Conservation (phyloP, 305 asterid species). For the Fraxinus albicans region DNA sequence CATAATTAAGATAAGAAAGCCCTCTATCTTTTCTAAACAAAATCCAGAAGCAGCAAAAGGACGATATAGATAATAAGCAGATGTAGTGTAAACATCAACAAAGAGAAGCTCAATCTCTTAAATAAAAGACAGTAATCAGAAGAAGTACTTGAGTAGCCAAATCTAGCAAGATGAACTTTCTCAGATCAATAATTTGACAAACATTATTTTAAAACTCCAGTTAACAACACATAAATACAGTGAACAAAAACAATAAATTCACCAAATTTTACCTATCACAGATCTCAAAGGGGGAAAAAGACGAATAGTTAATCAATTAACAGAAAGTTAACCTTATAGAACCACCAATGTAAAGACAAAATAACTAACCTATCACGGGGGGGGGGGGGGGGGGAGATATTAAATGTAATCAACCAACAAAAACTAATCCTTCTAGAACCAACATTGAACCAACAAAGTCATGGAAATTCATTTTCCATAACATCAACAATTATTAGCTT, state of each 20-base stretch:
- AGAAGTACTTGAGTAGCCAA: slow-evolving; percentile 15
- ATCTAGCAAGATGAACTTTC: slow-evolving; percentile 21
- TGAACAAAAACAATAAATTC: slow-evolving; percentile 11
- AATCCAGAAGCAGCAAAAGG: slow-evolving; percentile 19
- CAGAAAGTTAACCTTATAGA: slow-evolving; percentile 21
- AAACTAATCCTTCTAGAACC: not conserved
- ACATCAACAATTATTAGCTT: slow-evolving; percentile 8
- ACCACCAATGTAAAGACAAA: slow-evolving; percentile 12
- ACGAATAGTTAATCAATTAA: not conserved
- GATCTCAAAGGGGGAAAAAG: not conserved
- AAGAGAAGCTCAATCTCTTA: slow-evolving; percentile 16
- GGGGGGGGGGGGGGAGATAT: not conserved
- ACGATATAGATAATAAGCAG: slow-evolving; percentile 12
- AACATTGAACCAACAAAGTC: slow-evolving; percentile 13
- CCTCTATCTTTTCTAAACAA: not conserved
- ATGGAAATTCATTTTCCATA: slow-evolving; percentile 14
- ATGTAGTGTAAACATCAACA: slow-evolving; percentile 20
- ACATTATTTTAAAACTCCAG: not conserved
- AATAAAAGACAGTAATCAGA: slow-evolving; percentile 22
- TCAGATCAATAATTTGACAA: slow-evolving; percentile 1
- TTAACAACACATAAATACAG: slow-evolving; percentile 1
- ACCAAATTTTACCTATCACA: slow-evolving; percentile 11
- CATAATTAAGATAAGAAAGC: not conserved
- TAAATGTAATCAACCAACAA: not conserved
- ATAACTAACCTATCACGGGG: not conserved